Conservation (phyloP, 352 stramenopile genomes). For the Phytophthora pseudosyringae region DNA sequence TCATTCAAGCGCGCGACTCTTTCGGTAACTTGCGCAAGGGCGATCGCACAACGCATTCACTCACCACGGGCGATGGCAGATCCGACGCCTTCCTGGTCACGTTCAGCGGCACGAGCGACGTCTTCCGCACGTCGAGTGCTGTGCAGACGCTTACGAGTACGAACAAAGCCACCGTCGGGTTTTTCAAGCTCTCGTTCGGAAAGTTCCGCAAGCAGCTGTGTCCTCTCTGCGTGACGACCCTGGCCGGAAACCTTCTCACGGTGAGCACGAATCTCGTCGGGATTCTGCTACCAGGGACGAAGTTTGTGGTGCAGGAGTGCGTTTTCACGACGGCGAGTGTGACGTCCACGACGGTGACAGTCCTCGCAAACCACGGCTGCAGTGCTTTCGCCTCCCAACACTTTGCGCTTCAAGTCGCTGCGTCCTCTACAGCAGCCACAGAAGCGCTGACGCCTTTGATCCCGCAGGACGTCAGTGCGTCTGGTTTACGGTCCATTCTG, state of each 20-base stretch:
- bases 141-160: slow-evolving; percentile 73
- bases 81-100: slow-evolving; percentile 94
- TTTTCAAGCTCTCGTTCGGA: slow-evolving; percentile 81
- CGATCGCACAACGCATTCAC: slow-evolving; percentile 70
- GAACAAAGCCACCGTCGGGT: slow-evolving; percentile 37
- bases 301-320: slow-evolving; percentile 76
- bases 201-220: slow-evolving; percentile 64
- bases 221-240: slow-evolving; percentile 54
- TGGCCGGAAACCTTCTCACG: slow-evolving; percentile 59
- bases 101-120: slow-evolving; percentile 71
- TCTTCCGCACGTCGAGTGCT: slow-evolving; percentile 88
- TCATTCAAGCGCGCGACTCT: slow-evolving; percentile 88
- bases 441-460: slow-evolving; percentile 67
- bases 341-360: slow-evolving; percentile 51
- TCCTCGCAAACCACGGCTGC: slow-evolving; percentile 67
- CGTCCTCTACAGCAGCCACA: slow-evolving; percentile 17
- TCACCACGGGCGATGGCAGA: slow-evolving; percentile 77
- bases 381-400: slow-evolving; percentile 46
- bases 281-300: slow-evolving; percentile 54
- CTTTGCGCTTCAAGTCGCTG: slow-evolving; percentile 50
- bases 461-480: slow-evolving; percentile 59
- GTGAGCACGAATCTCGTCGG: slow-evolving; percentile 70
- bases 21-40: slow-evolving; percentile 94
- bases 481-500: slow-evolving; percentile 65
- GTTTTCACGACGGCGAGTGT: slow-evolving; percentile 67